Evolutionary conservation across 805 yeast genomes (phyloP), one percentile per base, ranked within the genome.

Genomic region (Candida stauntonica): DNA sequence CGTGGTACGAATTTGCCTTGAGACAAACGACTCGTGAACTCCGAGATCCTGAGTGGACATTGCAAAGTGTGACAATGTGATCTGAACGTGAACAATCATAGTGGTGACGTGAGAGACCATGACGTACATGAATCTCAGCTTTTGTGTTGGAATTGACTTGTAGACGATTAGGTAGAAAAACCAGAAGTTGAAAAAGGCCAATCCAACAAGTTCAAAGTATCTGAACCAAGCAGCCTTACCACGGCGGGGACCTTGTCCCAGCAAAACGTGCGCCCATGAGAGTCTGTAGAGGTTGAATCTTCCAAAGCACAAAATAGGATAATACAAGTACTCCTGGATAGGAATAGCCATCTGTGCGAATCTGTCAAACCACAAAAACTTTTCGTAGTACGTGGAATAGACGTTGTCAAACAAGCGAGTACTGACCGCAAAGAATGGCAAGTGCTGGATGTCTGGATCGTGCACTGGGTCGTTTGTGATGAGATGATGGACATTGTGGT

Each of bases 1-100:
- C 3, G 96, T 87, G 2, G 96, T 88, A 51, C 96, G 71, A 3
- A 87, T 56, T 62, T 87, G 96, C 47, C 93, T 72, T 44, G 83
- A 79, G 0, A 81, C 75, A 54, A 87, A 87, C 7, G 87, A 72
- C 58, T 87, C 96, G 30, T 81, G 72, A 7, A 77, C 73, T 1
- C 96, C 96, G 14, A 87, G 64, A 54, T 87, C 95, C 5, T 93
- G 72, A 0, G 96, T 88, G 1, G 95, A 84, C 95, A 87, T 88
- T 26, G 95, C 95, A 66, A 87, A 87, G 59, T 87, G 96, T 12
- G 89, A 80, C 30, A 87, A 68, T 0, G 95, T 86, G 61, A 87
- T 87, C 58, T 88, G 96, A 23, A 87, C 95, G 60, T 87, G 96
- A n/a, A 87, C 91, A 27, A 89, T 72, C 94, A 86, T 86, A 3